These are phyloP conservation scores for Stachybotrys chartarum DNA, from an alignment of 2,329 filamentous ascomycete species.

Conservation along the genomic window DNA sequence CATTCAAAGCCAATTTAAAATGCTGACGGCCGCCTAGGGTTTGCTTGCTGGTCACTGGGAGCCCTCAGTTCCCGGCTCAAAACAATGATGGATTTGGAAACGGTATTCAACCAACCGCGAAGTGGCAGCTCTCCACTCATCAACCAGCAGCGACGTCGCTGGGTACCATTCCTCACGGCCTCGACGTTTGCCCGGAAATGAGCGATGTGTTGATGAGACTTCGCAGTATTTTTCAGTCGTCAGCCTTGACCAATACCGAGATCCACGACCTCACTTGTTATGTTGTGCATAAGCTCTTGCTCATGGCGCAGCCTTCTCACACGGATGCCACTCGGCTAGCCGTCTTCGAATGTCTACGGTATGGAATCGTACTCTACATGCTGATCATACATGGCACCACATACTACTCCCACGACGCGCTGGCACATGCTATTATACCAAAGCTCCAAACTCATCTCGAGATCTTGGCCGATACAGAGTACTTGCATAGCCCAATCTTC, in stretches of 20 bases:
- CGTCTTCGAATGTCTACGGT: conserved; percentile 37
- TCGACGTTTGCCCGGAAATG: conserved; percentile 26
- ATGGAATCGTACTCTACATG: conserved; percentile 41
- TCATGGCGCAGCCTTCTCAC: conserved; percentile 3
- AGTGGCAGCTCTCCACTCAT: conserved; percentile 35
- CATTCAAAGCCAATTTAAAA: not conserved
- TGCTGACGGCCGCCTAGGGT: conserved; percentile 32
- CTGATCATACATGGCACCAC: conserved; percentile 46
- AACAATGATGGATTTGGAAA: conserved; percentile 39
- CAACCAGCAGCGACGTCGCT: not conserved
- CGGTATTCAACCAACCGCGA: conserved; percentile 39
- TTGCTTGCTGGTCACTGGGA: conserved; percentile 45
- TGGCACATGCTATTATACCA: conserved; percentile 18
- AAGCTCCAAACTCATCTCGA: conserved; percentile 16
- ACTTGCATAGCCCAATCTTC: not conserved
- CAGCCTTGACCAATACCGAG: conserved; percentile 27
- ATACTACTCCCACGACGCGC: conserved; percentile 43
- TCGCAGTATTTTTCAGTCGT: conserved; percentile 29
- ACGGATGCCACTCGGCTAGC: conserved; percentile 5
- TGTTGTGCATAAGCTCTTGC: conserved; percentile 41
- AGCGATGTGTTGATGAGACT: conserved; percentile 34
- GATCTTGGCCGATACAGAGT: conserved; percentile 29
- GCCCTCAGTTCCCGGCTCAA: conserved; percentile 45
- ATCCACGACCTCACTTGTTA: conserved; percentile 51
- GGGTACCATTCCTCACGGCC: conserved; percentile 5